Evolutionary conservation across 345 rosid species (phyloP), one percentile per base, ranked within the genome.

Genomic region (Gossypium arboreum): DNA sequence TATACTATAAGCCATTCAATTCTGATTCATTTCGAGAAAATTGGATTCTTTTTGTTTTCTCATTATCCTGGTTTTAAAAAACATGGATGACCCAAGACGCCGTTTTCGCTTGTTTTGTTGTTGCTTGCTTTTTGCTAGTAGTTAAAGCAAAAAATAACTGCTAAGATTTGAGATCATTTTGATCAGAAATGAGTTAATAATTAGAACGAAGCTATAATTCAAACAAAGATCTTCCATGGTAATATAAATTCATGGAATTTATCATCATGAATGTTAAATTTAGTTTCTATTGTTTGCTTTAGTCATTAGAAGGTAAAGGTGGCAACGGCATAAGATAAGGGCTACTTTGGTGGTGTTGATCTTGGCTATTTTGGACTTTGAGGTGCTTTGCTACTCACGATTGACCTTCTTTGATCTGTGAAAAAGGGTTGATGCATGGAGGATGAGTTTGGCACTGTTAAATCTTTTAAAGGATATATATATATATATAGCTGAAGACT

Each of bases 11-110:
- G 47, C 16, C 44, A 25, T 8, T 63, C 2, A 12, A 54, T 41
- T 66, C n/a, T 66, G 29, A 43, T 44, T 12, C 52, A 44, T 54
- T 59, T 79, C 22, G 44, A 71, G 48, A n/a, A 79, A 43, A 54
- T 34, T 75, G 72, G 61, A 29, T 48, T 64, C 52, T 45, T 64
- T 74, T 34, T 12, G n/a, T 17, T 69, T 68, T 69, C 17, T 45
- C 5, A 15, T 72, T 25, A 27, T 68, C 47, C 4, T 52, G 22
- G 16, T 54, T 18, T 25, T 41, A 11, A 13, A 47, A 24, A 22
- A 12, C n/a, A 66, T 20, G 69, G 50, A 41, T n/a, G 20, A 41
- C 51, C 50, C 27, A 11, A 41, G 25, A 64, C 12, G 56, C 22
- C 56, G 20, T 25, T 47, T 48, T 59, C 4, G 18, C 56, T 48